Evolutionary conservation across 768 basidiomycete species (phyloP), one percentile per base, ranked within the genome.

Genomic region (Naganishia friedmannii): DNA sequence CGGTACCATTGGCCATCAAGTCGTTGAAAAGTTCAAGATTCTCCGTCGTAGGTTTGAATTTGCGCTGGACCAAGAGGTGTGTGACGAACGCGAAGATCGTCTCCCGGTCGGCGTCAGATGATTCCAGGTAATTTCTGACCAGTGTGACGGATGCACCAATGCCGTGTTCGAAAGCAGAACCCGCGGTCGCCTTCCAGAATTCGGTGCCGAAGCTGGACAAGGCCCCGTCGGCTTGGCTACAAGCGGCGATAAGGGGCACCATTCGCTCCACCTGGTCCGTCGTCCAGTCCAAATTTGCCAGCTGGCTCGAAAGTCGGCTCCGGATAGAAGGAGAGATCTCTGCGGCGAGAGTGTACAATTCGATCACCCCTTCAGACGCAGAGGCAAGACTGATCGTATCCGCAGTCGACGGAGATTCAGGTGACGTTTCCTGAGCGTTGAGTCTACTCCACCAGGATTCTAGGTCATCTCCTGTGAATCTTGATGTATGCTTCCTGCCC

Each of bases 1-100:
- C 66, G 3, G 71, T 32, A 0, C 66, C 58, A 1, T 73, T 71
- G 15, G 71, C 28, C 46, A 75, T 57, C 15, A 72, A 68, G 26
- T 69, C 67, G 26, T 74, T 70, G 3, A 70, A 37, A 21, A 70
- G 72, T n/a, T 42, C 15, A 4, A 63, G 60, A 63, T 42, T 63
- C 39, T 10, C 42, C 12, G 39, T 42, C 13, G 60, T 26, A 2
- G 60, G 60, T 42, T 63, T 63, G 60, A 63, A 45, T n/a, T 63
- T 63, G 42, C 60, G 60, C 26, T 63, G 60, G 12, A 42, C 60
- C 37, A 45, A 29, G 26, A 63, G 60, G 15, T 63, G 9, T 2
- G 21, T 63, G 7, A 63, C 6, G 12, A n/a, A 26, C 7, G 23
- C 37, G 39, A 28, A 26, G 31, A 63, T 63, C 23, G 39, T 29